Percentiles rank a stretch among this genome's conserved stretches.
phyloP scores from a whole-genome alignment of 352 stramenopile genomes.

The Bremia lactucae region DNA sequence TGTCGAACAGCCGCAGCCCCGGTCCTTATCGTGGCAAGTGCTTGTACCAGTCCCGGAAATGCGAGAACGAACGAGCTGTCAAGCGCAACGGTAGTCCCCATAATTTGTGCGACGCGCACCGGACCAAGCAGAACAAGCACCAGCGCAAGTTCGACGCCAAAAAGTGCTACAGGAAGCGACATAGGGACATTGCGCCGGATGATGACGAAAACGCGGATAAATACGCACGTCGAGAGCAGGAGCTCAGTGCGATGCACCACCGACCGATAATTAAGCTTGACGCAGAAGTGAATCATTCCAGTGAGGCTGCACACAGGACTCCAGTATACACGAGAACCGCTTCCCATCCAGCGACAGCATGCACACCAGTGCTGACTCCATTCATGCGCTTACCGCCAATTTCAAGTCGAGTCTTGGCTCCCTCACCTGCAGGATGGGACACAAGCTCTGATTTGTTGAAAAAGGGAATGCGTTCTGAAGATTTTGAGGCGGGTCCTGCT shows the following conservation, averaged over 20 bases:
- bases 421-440: not conserved
- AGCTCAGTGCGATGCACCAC: conserved; percentile 3
- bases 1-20: conserved; percentile 3
- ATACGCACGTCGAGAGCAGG: not conserved
- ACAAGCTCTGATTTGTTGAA: not conserved
- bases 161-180: conserved; percentile 52
- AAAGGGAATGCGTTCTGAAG: not conserved
- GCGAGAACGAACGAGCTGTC: conserved; percentile 67
- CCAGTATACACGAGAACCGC: conserved; percentile 2
- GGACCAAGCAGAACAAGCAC: conserved; percentile 70
- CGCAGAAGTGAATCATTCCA: not conserved
- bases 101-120: conserved; percentile 72
- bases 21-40: conserved; percentile 49
- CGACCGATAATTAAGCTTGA: conserved; percentile 1
- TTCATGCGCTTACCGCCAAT: conserved; percentile 4
- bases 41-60: conserved; percentile 70
- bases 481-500: conserved; percentile 1
- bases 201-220: conserved; percentile 7
- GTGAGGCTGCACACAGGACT: not conserved
- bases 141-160: conserved; percentile 78
- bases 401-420: too few relatives aligned
- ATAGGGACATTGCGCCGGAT: conserved; percentile 15
- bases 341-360: not conserved
- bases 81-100: conserved; percentile 72
- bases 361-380: conserved; percentile 1